Evolutionary conservation across 169 alveolate species (phyloP), one percentile per base, ranked within the genome.

Genomic region (Cardiosporidium cionae): DNA sequence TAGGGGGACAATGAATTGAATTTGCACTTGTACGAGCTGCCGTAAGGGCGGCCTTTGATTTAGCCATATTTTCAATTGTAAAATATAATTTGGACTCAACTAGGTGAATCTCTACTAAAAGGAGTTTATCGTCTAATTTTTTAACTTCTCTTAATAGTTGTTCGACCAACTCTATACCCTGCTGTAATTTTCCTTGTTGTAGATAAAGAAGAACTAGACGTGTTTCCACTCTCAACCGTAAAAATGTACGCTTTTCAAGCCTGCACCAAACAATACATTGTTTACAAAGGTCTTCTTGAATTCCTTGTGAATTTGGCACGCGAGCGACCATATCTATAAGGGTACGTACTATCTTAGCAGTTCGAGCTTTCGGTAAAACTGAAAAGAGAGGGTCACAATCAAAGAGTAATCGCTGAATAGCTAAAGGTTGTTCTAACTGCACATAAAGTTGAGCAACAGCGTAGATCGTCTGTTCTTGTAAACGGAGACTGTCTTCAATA

Each of bases 1-100:
- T 70, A 3, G 99, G 98, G 3, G 96, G 96, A 65, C 96, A 90
- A 86, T 95, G 96, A 44, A 95, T 93, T 32, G 96, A 87, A 64
- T 94, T 94, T 6, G 96, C 91, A 52, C 93, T 91, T 28, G 98
- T 92, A 77, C 94, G 90, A 1, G 96, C 95, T 35, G 97, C 94
- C 0, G 99, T 95, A 70, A 95, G 85, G 52, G 98, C 89, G 0
- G 98, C 98, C 75, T 72, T 65, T 1, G 82, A 79, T 68, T 92
- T 93, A 3, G 97, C 94, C 54, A 91, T 70, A 81, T 94, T 93
- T 62, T 89, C 87, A 64, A 92, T 80, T 23, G 92, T 91, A 79
- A 88, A 93, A 71, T 92, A 82, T 3, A 92, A 86, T 79, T 92
- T 91, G 64, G 97, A 87, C 83, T 95, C 98, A 52, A 93, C 84